Base-by-base conservation (phyloP, 768 basidiomycete species). In the Russula earlei region DNA sequence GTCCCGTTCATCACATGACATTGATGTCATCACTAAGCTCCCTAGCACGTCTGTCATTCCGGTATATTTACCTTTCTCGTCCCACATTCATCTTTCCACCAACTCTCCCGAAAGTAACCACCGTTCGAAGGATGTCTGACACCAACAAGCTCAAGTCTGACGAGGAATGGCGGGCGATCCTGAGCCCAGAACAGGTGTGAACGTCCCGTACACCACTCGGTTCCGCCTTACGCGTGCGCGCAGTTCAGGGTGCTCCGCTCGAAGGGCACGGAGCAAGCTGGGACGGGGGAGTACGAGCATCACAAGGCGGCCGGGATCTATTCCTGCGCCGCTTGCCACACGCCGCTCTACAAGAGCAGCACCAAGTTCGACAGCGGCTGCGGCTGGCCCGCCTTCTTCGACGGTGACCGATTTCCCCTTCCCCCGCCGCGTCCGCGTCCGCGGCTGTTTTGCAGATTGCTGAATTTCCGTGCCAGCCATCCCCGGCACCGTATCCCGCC, bases 321-420 rank as follows among this genome's bases (percentile, higher is more conserved):
- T 66, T 63, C 71, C 42, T 94, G 92, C 65, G 85, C 82, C 9
- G 93, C 79, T 8, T 95, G 92, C 68, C 76, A 75, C 34, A 82
- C 89, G 2, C 85, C 91, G 1, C 71, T 96, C 47, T 96, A 95
- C 75, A 89, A 84, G 75, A 89, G 87, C 65, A 75, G 75, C 25
- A 92, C 91, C 61, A 96, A 96, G 71, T 96, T 95, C 71, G 78
- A 86, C 63, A 92, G 89, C 56, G 91, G 91, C 8, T 95, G 91
- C 65, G 93, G 93, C 22, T 97, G 93, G 93, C 93, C 94, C n/a
- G 91, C 93, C 1, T 97, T 96, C 77, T 97, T 86, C 67, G 93
- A 95, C 67, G 87, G 87, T 87, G 59, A 41, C n/a, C n/a, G 27
- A 31, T 7, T n/a, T 36, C 34, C 34, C 15, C n/a, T 7, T 31